Evolutionary conservation across 495 filamentous ascomycete genomes (phyloP), one percentile per base, ranked within the genome.

Genomic region (Aspergillus nanangensis): DNA sequence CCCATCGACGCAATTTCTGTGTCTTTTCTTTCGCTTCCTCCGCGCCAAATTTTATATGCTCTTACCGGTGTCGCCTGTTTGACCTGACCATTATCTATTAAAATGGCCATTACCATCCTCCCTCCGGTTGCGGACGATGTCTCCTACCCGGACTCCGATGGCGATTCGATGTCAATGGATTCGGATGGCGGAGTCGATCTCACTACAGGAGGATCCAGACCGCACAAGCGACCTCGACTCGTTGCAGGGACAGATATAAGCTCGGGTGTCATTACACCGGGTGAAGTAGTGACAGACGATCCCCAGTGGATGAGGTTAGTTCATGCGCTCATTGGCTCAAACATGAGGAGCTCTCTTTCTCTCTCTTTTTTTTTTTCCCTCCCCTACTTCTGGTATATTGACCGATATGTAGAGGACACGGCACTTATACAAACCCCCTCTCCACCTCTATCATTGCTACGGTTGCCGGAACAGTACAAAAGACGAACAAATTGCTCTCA

Each of bases 401-500:
- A 61, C 31, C 21, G 14, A 21, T 38, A 25, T 42, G 21, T 56
- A 86, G 83, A 70, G 89, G 89, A 57, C 89, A 95, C 67, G 89
- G 89, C 41, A 94, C 90, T 31, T 88, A 82, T 62, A 75, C 80
- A 18, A 69, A 76, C 25, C 64, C 80, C 7, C 53, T 70, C 39
- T 77, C 78, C 8, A 76, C 78, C 5, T 76, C 79, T 20, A 98
- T 98, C 56, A 74, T 82, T 40, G 87, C 88, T 33, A 92, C 92
- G 0, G 82, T 98, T 23, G 88, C 89, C 4, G 93, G 93, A 58
- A 91, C 82, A 15, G 67, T 96, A 4, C 80, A 83, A 39, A 90
- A 89, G 52, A 95, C 90, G 46, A 98, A 98, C 77, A 98, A 97
- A 65, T 79, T 98, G 3, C 82, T 98, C 38, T 94, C 88, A 24